Evolutionary conservation across 2,329 filamentous ascomycete species (phyloP).

Genomic region (Helicocarpus griseus): DNA sequence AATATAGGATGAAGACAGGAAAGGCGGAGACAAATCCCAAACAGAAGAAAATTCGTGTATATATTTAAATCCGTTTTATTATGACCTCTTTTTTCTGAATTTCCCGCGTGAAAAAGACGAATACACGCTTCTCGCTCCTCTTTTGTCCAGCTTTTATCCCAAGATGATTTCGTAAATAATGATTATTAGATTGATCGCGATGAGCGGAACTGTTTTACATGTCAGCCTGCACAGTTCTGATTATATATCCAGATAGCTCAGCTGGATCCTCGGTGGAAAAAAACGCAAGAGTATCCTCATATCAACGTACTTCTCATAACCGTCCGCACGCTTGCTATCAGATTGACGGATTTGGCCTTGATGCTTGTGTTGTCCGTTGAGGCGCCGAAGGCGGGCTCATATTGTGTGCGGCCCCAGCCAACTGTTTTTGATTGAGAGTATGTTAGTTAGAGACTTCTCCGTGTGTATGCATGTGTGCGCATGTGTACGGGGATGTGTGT

Average conservation of each 20-base stretch:
- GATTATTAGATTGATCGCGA: conserved; percentile 71
- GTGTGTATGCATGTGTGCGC: neutral
- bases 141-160: conserved; percentile 44
- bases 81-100: neutral
- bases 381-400: conserved; percentile 69
- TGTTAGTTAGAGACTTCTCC: neutral
- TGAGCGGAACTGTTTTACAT: conserved; percentile 61
- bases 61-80: no score
- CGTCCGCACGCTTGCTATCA: conserved; percentile 83
- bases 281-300: neutral
- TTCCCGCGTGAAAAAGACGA: neutral
- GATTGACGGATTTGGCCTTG: conserved; percentile 76
- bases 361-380: conserved; percentile 63
- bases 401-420: conserved; percentile 58
- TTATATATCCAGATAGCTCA: no score
- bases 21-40: neutral
- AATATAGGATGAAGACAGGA: neutral
- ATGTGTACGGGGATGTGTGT: no score
- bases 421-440: conserved; percentile 42
- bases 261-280: neutral
- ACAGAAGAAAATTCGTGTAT: neutral
- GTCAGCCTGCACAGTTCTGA: neutral
- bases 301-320: conserved; percentile 84
- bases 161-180: conserved; percentile 74
- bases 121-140: neutral